phyloP scores from a whole-genome alignment of 2,329 filamentous ascomycete genomes.

The Knoxdaviesia capensis region DNA sequence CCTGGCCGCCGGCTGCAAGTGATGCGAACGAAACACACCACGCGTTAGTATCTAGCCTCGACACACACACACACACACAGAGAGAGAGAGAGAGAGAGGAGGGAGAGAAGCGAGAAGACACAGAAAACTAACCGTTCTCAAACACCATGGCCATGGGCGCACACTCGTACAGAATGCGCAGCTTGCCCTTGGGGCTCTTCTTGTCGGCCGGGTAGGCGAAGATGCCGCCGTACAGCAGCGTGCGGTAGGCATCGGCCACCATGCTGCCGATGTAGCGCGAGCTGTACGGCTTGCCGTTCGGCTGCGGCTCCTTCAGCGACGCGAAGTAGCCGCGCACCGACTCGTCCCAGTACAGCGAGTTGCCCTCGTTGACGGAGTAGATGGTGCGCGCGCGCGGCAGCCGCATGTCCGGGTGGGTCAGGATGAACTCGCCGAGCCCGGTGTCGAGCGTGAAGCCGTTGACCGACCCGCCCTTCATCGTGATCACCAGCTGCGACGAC shows the following conservation, averaged over 20 bases:
- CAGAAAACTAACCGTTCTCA: constrained; percentile 60
- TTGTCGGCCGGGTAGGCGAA: constrained; percentile 96
- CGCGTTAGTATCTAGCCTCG: neutral
- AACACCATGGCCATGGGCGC: constrained; percentile 98
- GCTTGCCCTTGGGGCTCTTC: constrained; percentile 96
- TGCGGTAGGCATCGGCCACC: constrained; percentile 96
- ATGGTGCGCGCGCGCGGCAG: constrained; percentile 66
- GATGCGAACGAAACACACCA: neutral
- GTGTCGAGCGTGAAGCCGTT: constrained; percentile 98
- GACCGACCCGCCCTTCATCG: constrained; percentile 79
- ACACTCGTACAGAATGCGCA: constrained; percentile 94
- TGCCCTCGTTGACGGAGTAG: constrained; percentile 98
- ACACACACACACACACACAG: neutral
- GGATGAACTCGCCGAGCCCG: constrained; percentile 93
- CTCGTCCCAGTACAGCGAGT: constrained; percentile 90
- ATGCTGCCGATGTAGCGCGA: constrained; percentile 92
- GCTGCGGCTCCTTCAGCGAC: constrained; percentile 61
- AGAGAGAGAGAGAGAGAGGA: neutral
- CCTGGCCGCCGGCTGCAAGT: constrained; percentile 63
- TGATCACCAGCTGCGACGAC: constrained; percentile 88
- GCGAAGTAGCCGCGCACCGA: constrained; percentile 75
- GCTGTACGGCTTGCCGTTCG: constrained; percentile 74
- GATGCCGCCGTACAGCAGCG: constrained; percentile 83
- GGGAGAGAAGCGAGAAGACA: neutral
- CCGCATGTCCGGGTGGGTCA: constrained; percentile 87